Evolutionary conservation across 345 rosid species (phyloP).

Genomic region (Erysimum cheiranthoides): DNA sequence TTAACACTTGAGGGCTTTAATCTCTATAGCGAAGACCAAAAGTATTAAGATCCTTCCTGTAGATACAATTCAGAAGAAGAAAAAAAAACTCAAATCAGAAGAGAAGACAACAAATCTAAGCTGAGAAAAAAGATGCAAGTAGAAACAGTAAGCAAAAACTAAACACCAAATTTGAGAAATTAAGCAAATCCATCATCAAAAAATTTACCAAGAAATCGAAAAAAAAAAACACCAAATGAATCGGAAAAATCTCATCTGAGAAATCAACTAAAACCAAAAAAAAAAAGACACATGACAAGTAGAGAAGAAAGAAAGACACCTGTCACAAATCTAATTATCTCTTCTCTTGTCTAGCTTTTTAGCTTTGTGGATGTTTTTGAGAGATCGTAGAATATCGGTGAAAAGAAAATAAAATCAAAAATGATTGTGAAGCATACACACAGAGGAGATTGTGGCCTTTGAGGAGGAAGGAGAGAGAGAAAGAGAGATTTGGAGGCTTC

Average conservation of each 20-base stretch:
- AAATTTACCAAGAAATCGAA: not conserved
- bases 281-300: not conserved
- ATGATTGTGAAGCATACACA: constrained; percentile 23
- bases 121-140: constrained; percentile 20
- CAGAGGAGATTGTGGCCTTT: constrained; percentile 34
- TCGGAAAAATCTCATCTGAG: constrained; percentile 14
- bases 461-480: constrained; percentile 14
- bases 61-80: not conserved
- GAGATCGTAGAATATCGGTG: constrained; percentile 27
- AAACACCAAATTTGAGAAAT: not conserved
- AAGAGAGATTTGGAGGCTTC: constrained; percentile 47
- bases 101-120: constrained; percentile 16
- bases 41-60: constrained; percentile 26
- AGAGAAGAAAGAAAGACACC: not conserved
- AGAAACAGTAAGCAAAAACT: not conserved
- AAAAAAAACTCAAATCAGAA: constrained; percentile 6
- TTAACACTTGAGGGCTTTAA: not conserved
- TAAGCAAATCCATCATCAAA: not conserved
- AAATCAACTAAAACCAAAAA: not conserved
- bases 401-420: not conserved
- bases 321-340: constrained; percentile 12
- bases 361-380: constrained; percentile 9
- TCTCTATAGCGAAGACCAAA: too few species aligned
- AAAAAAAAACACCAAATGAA: not conserved
- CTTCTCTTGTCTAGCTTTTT: not conserved